A percentile compares a stretch with the other conserved stretches of the same genome.
Evolutionary conservation across 257 asterid genomes (phyloP).

Genomic region (Solanum bulbocastanum): DNA sequence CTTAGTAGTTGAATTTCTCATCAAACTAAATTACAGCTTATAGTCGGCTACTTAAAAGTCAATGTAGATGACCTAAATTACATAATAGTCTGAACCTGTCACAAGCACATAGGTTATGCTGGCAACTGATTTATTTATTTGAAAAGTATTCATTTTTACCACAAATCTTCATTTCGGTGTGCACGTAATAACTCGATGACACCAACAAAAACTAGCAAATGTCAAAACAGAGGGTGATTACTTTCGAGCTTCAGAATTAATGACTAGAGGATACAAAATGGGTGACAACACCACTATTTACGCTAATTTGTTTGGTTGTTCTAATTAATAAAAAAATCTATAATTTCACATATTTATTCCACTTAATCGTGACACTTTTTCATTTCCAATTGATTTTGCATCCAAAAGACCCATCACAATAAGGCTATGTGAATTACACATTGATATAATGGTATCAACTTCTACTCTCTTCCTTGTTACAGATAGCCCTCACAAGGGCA

Average conservation of each 20-base stretch:
- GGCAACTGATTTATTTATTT: not conserved
- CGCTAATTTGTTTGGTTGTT: too few species aligned
- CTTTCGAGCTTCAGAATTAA: not conserved
- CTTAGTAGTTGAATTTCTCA: constrained; percentile 20
- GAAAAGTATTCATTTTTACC: not conserved
- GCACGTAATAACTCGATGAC: not conserved
- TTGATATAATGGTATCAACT: too few species aligned
- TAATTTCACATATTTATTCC: too few species aligned
- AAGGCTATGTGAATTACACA: too few species aligned
- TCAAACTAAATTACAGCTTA: not conserved
- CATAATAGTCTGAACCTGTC: not conserved
- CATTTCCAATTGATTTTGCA: too few species aligned
- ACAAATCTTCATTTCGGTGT: not conserved
- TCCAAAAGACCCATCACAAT: too few species aligned
- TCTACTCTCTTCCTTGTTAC: not conserved
- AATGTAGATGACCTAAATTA: not conserved
- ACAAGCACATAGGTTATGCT: not conserved
- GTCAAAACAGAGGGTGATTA: not conserved
- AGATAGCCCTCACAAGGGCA: not conserved
- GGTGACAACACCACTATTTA: too few species aligned
- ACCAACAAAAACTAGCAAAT: not conserved
- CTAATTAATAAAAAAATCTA: too few species aligned
- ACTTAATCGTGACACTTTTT: too few species aligned
- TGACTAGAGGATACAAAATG: too few species aligned
- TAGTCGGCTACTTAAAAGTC: not conserved